phyloP scores from a whole-genome alignment of 2,329 filamentous ascomycete species.

The Cadophora gregata region DNA sequence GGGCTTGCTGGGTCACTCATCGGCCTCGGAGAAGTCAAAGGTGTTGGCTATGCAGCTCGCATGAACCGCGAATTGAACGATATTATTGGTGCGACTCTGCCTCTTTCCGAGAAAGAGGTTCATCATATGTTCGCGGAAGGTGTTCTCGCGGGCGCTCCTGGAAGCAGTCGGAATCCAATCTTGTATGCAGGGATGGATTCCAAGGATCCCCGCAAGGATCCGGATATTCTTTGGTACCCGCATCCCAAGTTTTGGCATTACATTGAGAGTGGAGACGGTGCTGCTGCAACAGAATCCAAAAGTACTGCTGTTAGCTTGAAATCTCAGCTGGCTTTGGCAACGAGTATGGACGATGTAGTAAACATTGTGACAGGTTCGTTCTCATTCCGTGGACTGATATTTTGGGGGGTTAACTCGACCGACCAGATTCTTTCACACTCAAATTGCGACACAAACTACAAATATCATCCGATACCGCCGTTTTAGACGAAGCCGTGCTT shows the following conservation, averaged over 20 bases:
- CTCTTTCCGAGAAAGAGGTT: conserved; percentile 47
- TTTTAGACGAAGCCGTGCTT: conserved; percentile 28
- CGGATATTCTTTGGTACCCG: conserved; percentile 23
- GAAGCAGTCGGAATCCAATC: conserved; percentile 25
- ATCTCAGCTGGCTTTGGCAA: conserved; percentile 1
- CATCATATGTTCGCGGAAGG: conserved; percentile 52
- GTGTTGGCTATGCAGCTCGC: conserved; percentile 47
- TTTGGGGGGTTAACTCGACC: not conserved
- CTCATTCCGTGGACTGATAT: not conserved
- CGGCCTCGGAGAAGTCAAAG: conserved; percentile 49
- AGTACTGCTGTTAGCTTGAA: conserved; percentile 17
- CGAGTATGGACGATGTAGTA: conserved; percentile 18
- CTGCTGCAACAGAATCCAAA: not conserved
- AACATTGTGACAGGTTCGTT: conserved; percentile 15
- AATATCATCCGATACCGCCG: conserved; percentile 5
- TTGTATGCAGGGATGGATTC: conserved; percentile 21
- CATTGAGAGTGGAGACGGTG: conserved; percentile 15
- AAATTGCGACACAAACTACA: conserved; percentile 24
- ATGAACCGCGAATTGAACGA: conserved; percentile 14
- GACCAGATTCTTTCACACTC: conserved; percentile 15
- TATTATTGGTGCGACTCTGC: conserved; percentile 14
- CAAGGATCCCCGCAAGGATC: conserved; percentile 17
- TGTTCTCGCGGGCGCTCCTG: conserved; percentile 45
- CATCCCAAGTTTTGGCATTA: conserved; percentile 27
- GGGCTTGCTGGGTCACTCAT: conserved; percentile 49